These are phyloP conservation scores for Fusarium haematococcum DNA, from an alignment of 2,329 filamentous ascomycete genomes.

Conservation along the genomic window DNA sequence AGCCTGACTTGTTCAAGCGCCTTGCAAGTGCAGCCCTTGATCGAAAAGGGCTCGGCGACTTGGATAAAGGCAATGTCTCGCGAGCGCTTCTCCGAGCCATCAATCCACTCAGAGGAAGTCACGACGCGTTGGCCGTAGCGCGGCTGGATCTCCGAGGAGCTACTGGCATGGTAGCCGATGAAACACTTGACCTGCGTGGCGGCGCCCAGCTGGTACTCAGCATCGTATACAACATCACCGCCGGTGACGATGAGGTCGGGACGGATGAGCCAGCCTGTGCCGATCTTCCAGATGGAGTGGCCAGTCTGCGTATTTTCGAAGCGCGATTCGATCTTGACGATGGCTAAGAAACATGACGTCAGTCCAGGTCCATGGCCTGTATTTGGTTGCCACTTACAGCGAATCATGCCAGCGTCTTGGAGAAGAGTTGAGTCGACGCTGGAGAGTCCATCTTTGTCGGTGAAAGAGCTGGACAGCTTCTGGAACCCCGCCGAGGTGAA, in stretches of 20 bases:
- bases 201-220: constrained; percentile 31
- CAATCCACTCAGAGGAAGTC: constrained; percentile 19
- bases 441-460: background rate
- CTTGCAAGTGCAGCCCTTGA: constrained; percentile 14
- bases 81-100: background rate
- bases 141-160: constrained; percentile 5
- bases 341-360: background rate
- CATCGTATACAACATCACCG: constrained; percentile 38
- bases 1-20: background rate
- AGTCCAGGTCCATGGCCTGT: background rate
- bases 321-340: constrained; percentile 32
- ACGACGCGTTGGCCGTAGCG: constrained; percentile 7
- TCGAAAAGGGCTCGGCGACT: constrained; percentile 9
- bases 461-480: background rate
- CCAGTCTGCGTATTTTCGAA: constrained; percentile 20
- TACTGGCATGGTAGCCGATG: constrained; percentile 44
- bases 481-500: constrained; percentile 1
- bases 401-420: background rate
- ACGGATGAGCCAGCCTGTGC: constrained; percentile 26
- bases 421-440: background rate
- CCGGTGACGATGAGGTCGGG: constrained; percentile 25
- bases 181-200: constrained; percentile 48
- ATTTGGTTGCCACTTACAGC: constrained; percentile 7
- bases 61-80: constrained; percentile 26
- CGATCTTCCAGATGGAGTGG: constrained; percentile 32